Base-by-base conservation (phyloP, 2,329 filamentous ascomycete species). In the Calonectria henricotiae region DNA sequence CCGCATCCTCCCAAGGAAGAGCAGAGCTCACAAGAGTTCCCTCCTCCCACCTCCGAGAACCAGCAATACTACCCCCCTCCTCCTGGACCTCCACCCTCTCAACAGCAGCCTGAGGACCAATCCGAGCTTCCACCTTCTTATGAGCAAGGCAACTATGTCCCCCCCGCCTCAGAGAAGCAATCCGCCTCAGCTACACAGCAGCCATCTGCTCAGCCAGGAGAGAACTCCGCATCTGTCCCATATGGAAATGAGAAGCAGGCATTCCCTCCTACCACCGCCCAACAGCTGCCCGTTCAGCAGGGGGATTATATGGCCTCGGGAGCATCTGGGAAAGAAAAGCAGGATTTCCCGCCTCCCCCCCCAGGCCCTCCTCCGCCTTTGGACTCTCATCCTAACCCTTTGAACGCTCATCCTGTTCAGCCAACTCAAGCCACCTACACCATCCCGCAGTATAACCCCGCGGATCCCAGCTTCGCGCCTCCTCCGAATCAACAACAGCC, bases 371-470 rank as follows among this genome's bases (percentile, higher is more conserved):
- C 78, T 47, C 74, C 75, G 9, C 47, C 71, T 3, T 67, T 73
- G 15, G 32, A 55, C 74, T 11, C 55, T 44, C 74, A 78, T n/a
- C 72, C 75, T 0, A 70, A 75, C 43, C 74, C 76, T 13, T 70
- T 78, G 1, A 67, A 73, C 15, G 75, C 70, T 15, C 27, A 27
- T 4, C 49, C 46, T 3, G n/a, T 65, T n/a, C 70, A 71, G 39
- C 65, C 49, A 79, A 79, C 46, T 32, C 70, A 11, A 79, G 80
- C 32, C 13, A 70, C 68, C 58, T 80, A 80, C 27, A 54, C 69
- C 8, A 81, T 81, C 27, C 79, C 80, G 2, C 69, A 75, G 4
- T 81, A 81, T 47, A 74, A 80, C 46, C 79, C 80, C 58, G 79
- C 79, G 3, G 73, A 76, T 32, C 79, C 80, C 39, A 70, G 71